Evolutionary conservation across 1,284 basidiomycete species (phyloP).

Genomic region (Rhodotorula sp.): DNA sequence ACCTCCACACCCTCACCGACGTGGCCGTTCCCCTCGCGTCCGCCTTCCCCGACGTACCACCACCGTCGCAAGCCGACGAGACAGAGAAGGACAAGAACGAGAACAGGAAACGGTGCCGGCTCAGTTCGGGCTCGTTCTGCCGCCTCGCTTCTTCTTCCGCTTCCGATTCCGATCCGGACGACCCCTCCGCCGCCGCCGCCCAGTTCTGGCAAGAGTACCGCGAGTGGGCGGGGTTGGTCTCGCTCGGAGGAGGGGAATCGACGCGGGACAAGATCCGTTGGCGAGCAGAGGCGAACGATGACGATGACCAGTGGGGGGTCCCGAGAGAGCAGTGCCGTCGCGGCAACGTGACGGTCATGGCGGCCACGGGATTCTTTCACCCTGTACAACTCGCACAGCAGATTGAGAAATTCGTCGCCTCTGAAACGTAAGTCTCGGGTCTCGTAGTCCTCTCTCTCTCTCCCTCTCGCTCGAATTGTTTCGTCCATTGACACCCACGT

Average conservation of each 20-base stretch:
- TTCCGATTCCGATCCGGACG: background rate
- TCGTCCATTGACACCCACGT: background rate
- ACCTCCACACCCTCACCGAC: too few species aligned
- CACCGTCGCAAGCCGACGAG: too few species aligned
- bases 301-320: constrained; percentile 12
- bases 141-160: background rate
- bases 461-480: too few species aligned
- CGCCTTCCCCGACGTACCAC: background rate
- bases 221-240: constrained; percentile 32
- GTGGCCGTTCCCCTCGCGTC: background rate
- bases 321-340: background rate
- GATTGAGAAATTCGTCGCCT: background rate
- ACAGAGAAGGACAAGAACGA: background rate
- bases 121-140: constrained; percentile 16
- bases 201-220: constrained; percentile 23
- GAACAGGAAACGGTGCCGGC: constrained; percentile 1
- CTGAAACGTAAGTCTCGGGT: background rate
- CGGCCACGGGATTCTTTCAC: constrained; percentile 28
- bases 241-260: background rate
- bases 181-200: background rate
- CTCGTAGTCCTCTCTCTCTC: too few species aligned
- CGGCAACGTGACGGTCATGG: constrained; percentile 1
- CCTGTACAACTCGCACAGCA: background rate
- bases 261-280: constrained; percentile 6
- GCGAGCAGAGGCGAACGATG: background rate